Evolutionary conservation across 768 basidiomycete genomes (phyloP).

Genomic region (Suillus paluster): DNA sequence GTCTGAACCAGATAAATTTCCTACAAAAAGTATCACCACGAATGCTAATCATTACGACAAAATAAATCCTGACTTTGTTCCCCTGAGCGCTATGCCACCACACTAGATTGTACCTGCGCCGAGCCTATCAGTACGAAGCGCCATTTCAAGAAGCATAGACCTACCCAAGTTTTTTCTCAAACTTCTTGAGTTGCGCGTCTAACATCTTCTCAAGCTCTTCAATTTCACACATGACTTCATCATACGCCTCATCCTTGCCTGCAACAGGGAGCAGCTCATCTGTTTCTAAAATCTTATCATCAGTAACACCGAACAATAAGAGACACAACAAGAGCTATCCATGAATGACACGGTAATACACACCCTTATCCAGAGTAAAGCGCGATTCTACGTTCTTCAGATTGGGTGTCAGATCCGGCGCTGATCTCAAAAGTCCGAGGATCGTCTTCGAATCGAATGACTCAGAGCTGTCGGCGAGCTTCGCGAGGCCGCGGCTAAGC

Average conservation of each 20-base stretch:
- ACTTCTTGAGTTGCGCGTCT: constrained; percentile 64
- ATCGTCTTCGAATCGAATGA: constrained; percentile 81
- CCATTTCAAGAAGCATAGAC: constrained; percentile 7
- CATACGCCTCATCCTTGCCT: constrained; percentile 89
- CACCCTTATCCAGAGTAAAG: constrained; percentile 68
- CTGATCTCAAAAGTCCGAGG: constrained; percentile 71
- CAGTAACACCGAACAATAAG: constrained; percentile 2
- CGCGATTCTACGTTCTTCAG: constrained; percentile 74
- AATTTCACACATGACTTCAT: constrained; percentile 76
- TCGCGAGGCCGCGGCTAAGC: constrained; percentile 67
- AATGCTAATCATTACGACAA: not conserved
- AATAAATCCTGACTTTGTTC: constrained; percentile 60
- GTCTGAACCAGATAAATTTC: constrained; percentile 92
- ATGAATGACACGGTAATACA: not conserved
- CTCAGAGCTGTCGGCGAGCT: constrained; percentile 67
- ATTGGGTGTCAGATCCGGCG: constrained; percentile 77
- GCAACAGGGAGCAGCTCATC: constrained; percentile 78
- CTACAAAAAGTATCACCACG: constrained; percentile 40
- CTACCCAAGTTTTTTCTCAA: constrained; percentile 73
- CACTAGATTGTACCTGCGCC: constrained; percentile 50
- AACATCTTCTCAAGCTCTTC: constrained; percentile 69
- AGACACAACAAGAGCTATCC: not conserved
- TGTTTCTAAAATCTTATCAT: constrained; percentile 43
- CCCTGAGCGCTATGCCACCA: constrained; percentile 84
- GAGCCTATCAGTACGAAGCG: constrained; percentile 22